Evolutionary conservation across 208 protist species (phyloP), one percentile per base, ranked within the genome.

Genomic region (Phytomonas sp.): DNA sequence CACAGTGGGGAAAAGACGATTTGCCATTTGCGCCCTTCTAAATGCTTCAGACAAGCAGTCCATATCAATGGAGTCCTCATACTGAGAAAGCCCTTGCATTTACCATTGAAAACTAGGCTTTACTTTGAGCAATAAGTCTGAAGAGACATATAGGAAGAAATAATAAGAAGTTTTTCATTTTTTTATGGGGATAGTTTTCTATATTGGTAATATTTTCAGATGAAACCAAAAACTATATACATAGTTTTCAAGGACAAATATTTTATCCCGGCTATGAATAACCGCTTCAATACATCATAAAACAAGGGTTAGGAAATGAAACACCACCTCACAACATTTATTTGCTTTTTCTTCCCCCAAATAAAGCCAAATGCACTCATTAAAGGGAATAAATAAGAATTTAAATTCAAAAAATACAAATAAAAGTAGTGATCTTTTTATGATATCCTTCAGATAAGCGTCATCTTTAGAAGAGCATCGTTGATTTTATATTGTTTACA

Each of bases 1-100:
- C 12, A 12, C 40, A 49, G 19, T 49, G 40, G 85, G 87, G 34
- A 76, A 73, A 34, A 80, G 82, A 32, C 73, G 75, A 8, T 83
- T 79, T 10, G 69, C 62, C 73, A 91, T 86, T 68, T 94, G 87
- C 32, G 89, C 86, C 36, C 85, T 77, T 16, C 84, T 79, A 63
- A 94, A 84, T 11, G 87, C 85, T 70, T 94, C 89, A 10, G 33
- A 49, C 40, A 49, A 49, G 40, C 40, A 49, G 40, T 49, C 40
- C 40, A 49, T 49, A 19, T 49, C 40, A 12, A 49, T 16, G 19
- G 40, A 49, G 40, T 1, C 40, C 12, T 49, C 40, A 49, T 3
- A 49, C 12, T 16, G 40, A 49, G 40, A 49, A 12, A 4, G 10
- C 19, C 40, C 40, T 49, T 23, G 40, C 40, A 49, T 49, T 49